Conservation (phyloP, 768 basidiomycete species). For the Macrolepiota albuminosa region DNA sequence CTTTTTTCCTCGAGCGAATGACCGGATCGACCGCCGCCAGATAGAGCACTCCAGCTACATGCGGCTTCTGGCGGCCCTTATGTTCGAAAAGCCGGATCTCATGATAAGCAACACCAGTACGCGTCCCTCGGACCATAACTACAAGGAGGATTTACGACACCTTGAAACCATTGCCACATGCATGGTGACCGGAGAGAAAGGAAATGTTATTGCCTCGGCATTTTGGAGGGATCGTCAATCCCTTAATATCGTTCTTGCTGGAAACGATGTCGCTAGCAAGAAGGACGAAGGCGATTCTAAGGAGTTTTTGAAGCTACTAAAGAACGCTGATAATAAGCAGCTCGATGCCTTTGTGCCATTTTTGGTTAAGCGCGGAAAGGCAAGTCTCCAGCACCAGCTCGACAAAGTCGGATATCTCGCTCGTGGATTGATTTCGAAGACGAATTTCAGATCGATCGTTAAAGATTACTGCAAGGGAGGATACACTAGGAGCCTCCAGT, state of each 20-base stretch:
- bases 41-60: neutral
- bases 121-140: neutral
- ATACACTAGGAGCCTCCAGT: neutral
- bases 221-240: neutral
- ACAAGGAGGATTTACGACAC: neutral
- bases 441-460: too few species aligned
- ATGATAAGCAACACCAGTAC: neutral
- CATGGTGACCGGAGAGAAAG: neutral
- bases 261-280: neutral
- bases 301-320: neutral
- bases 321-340: neutral
- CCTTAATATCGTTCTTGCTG: neutral
- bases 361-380: neutral
- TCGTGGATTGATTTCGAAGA: too few species aligned
- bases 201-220: neutral
- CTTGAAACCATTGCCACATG: neutral
- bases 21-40: too few species aligned
- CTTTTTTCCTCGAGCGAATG: too few species aligned
- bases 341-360: neutral
- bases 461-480: accelerated
- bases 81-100: neutral
- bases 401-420: neutral
- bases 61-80: neutral
- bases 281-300: neutral
- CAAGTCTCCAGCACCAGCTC: neutral